Conservation (phyloP, 257 asterid species). For the Ligustrum vulgare region DNA sequence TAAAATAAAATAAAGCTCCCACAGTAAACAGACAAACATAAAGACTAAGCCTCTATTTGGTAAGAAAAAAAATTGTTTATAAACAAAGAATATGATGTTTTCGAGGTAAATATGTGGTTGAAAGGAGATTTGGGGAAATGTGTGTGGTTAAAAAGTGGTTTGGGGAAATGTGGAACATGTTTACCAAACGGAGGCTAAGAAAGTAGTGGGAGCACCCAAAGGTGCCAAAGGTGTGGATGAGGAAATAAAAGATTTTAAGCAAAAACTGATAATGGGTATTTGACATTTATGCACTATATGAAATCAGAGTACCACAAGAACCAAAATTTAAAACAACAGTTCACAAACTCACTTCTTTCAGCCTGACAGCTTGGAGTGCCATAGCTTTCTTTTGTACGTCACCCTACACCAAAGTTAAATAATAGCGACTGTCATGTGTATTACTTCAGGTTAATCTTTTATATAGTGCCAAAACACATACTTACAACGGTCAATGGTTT, state of each 20-base stretch:
- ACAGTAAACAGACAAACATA: not conserved
- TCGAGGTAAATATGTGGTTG: too few species aligned
- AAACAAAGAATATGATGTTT: too few species aligned
- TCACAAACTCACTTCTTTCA: slow-evolving; percentile 51
- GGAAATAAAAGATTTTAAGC: not conserved
- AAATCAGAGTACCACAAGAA: not conserved
- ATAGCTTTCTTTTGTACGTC: slow-evolving; percentile 73
- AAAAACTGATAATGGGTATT: too few species aligned
- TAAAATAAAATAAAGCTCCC: not conserved
- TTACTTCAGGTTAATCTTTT: slow-evolving; percentile 14
- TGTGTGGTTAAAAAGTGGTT: too few species aligned
- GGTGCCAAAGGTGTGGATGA: not conserved
- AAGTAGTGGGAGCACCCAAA: not conserved
- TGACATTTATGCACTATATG: not conserved
- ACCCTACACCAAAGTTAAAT: slow-evolving; percentile 48
- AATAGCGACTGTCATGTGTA: slow-evolving; percentile 12
- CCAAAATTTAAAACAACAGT: not conserved
- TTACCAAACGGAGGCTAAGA: too few species aligned
- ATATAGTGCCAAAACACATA: slow-evolving; percentile 25
- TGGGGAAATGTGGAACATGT: too few species aligned
- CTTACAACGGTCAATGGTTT: slow-evolving; percentile 76
- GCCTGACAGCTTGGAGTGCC: slow-evolving; percentile 63
- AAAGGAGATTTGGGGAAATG: too few species aligned
- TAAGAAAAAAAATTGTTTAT: too few species aligned
- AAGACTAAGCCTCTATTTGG: too few species aligned